Conservation (phyloP, 1,284 basidiomycete species). For the Trametes pubescens region DNA sequence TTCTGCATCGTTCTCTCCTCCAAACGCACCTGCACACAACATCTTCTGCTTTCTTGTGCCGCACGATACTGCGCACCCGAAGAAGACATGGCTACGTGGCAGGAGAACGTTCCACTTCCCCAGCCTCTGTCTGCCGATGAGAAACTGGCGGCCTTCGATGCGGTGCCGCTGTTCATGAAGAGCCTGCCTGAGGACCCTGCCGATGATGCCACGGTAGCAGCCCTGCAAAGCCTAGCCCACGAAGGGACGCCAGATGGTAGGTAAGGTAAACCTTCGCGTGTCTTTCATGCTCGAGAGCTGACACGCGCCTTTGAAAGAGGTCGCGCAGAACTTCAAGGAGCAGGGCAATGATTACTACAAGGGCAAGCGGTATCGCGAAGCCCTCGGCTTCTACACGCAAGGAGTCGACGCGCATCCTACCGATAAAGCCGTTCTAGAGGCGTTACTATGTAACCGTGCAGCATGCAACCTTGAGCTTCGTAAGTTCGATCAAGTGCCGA, state of each 20-base stretch:
- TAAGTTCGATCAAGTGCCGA: conserved; percentile 45
- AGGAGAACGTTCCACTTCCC: conserved; percentile 29
- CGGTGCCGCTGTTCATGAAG: conserved; percentile 92
- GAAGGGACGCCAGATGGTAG: conserved; percentile 94
- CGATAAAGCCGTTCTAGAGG: conserved; percentile 68
- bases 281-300: neutral
- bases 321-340: conserved; percentile 92
- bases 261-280: conserved; percentile 43
- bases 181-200: conserved; percentile 76
- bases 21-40: neutral
- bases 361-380: conserved; percentile 88
- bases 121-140: conserved; percentile 53
- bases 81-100: conserved; percentile 15
- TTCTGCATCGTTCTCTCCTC: neutral
- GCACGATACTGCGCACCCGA: neutral
- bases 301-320: conserved; percentile 60
- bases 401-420: conserved; percentile 86
- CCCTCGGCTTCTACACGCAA: conserved; percentile 89
- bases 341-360: conserved; percentile 96
- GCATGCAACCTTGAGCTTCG: conserved; percentile 92
- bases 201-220: conserved; percentile 76
- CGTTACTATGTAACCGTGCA: conserved; percentile 88
- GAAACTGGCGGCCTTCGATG: conserved; percentile 61
- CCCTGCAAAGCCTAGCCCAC: conserved; percentile 86
- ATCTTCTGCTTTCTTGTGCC: neutral